Percentiles rank a stretch among this genome's conserved stretches.
Evolutionary conservation across 257 asterid genomes (phyloP).

Genomic region (Leonotis leonurus): DNA sequence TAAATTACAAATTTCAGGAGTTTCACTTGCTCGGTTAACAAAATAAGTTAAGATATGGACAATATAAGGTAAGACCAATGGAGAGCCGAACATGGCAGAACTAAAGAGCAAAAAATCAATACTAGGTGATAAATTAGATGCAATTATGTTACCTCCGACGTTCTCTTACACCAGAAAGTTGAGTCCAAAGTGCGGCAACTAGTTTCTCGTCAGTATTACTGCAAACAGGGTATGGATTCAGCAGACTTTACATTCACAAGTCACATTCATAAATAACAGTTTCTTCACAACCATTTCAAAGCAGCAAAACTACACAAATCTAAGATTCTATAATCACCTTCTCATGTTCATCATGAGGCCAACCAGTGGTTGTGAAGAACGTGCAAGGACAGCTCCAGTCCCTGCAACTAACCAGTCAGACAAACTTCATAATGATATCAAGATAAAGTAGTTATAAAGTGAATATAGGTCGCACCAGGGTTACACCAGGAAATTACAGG

Average conservation of each 20-base stretch:
- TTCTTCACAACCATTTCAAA: slow-evolving; percentile 1
- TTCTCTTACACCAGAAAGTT: slow-evolving; percentile 61
- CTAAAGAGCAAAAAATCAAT: slow-evolving; percentile 1
- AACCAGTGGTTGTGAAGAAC: slow-evolving; percentile 96
- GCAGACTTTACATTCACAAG: neutral
- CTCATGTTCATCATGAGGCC: slow-evolving; percentile 99
- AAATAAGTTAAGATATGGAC: neutral
- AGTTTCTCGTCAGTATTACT: slow-evolving; percentile 92
- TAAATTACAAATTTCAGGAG: neutral
- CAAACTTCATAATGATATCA: slow-evolving; percentile 17
- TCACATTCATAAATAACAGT: neutral
- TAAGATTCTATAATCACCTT: slow-evolving; percentile 43
- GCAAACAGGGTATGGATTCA: slow-evolving; percentile 29
- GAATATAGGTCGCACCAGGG: slow-evolving; percentile 46
- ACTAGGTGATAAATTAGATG: slow-evolving; percentile 3
- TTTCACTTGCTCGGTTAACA: neutral
- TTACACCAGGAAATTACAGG: slow-evolving; percentile 95
- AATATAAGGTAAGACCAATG: neutral
- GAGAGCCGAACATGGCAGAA: slow-evolving; percentile 5
- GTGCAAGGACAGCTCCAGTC: slow-evolving; percentile 95
- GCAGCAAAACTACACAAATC: slow-evolving; percentile 2
- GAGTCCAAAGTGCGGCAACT: slow-evolving; percentile 83
- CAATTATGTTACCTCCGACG: slow-evolving; percentile 49
- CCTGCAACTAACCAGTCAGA: slow-evolving; percentile 40
- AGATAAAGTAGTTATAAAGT: slow-evolving; percentile 14